phyloP scores from a whole-genome alignment of 176 grass and related monocot species.

The Saccharum officinarum region DNA sequence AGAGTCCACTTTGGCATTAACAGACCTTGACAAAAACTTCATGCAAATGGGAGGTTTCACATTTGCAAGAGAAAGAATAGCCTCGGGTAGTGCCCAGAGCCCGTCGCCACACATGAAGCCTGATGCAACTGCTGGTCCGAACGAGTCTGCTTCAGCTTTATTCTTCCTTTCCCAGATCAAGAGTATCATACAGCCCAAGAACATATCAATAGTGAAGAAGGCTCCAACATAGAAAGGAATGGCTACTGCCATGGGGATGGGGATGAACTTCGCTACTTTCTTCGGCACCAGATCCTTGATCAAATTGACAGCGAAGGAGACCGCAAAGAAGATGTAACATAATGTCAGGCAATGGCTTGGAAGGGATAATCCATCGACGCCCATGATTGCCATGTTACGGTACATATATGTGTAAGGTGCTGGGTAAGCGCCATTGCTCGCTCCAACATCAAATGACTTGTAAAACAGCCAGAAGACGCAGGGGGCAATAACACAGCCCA shows the following conservation, averaged over 20 bases:
- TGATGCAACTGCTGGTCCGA: constrained; percentile 49
- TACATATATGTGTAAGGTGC: constrained; percentile 58
- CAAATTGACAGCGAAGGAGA: constrained; percentile 38
- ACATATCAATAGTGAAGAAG: constrained; percentile 65
- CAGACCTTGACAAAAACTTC: constrained; percentile 59
- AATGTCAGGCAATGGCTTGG: constrained; percentile 50
- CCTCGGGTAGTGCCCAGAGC: constrained; percentile 57
- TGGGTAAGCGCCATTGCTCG: constrained; percentile 37
- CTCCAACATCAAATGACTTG: constrained; percentile 58
- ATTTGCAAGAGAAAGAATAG: constrained; percentile 52
- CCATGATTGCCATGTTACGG: constrained; percentile 66
- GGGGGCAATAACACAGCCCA: constrained; percentile 55
- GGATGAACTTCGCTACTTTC: constrained; percentile 45
- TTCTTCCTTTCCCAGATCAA: constrained; percentile 49
- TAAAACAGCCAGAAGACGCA: constrained; percentile 69
- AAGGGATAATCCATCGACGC: constrained; percentile 47
- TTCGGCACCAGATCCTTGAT: constrained; percentile 37
- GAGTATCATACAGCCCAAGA: constrained; percentile 42
- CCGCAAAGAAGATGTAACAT: constrained; percentile 47
- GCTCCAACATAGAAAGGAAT: constrained; percentile 69
- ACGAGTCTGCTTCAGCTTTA: constrained; percentile 44
- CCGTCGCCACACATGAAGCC: constrained; percentile 61
- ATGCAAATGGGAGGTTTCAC: constrained; percentile 65
- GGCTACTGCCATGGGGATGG: constrained; percentile 56
- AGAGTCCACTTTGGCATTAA: constrained; percentile 51